phyloP scores from a whole-genome alignment of 2,329 filamentous ascomycete species.

The Fusarium sp. region DNA sequence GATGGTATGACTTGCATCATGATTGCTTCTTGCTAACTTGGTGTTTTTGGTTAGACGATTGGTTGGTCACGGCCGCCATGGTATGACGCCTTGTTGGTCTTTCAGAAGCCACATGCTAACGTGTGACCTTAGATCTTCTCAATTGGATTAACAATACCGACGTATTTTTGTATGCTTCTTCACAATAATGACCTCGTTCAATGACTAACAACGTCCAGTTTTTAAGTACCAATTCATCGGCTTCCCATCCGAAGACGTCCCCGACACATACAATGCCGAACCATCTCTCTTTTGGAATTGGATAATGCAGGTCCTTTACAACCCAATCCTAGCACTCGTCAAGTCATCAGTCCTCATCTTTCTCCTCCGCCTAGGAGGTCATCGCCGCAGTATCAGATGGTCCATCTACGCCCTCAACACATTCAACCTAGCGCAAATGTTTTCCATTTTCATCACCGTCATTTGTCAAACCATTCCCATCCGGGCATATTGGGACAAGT shows the following conservation, averaged over 20 bases:
- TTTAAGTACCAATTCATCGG: constrained; percentile 34
- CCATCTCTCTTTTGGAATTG: constrained; percentile 36
- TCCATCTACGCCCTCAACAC: constrained; percentile 49
- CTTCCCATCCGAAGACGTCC: constrained; percentile 15
- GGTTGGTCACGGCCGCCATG: constrained; percentile 30
- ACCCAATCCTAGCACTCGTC: constrained; percentile 57
- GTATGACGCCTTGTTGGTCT: not conserved
- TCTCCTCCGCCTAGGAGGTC: constrained; percentile 51
- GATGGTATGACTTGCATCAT: not conserved
- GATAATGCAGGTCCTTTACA: constrained; percentile 50
- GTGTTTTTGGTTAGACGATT: constrained; percentile 19
- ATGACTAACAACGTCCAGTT: not conserved
- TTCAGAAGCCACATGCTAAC: not conserved
- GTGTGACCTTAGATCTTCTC: constrained; percentile 24
- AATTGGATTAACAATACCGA: constrained; percentile 20
- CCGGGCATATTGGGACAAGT: constrained; percentile 46
- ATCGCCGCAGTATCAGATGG: constrained; percentile 38
- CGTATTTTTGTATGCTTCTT: constrained; percentile 25
- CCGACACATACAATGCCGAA: constrained; percentile 21
- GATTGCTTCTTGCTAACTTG: not conserved
- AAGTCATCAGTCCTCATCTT: constrained; percentile 59
- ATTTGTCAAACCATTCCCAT: constrained; percentile 55
- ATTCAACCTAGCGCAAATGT: constrained; percentile 40
- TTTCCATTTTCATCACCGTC: constrained; percentile 50
- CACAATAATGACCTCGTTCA: fast-evolving